These are phyloP conservation scores for Thamnidium elegans DNA, from an alignment of 192 early-diverging fungal genomes.

Conservation along the genomic window DNA sequence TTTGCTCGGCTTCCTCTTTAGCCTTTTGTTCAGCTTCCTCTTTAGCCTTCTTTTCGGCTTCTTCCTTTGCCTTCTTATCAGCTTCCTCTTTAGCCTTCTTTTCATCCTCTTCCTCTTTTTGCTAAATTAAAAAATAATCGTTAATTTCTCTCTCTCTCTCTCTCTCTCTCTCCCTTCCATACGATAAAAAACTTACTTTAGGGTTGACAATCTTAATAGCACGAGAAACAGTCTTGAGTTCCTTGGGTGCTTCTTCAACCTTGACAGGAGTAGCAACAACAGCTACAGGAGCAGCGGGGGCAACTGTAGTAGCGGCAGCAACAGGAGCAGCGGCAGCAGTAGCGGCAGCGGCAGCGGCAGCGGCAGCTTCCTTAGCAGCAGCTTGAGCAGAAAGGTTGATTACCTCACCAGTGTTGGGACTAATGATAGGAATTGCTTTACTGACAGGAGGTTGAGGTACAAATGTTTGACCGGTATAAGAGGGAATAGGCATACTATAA, in stretches of 20 bases:
- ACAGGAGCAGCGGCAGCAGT: constrained; percentile 5
- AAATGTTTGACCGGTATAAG: constrained; percentile 30
- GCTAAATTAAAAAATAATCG: not conserved
- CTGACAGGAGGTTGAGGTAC: constrained; percentile 37
- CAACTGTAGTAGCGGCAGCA: constrained; percentile 7
- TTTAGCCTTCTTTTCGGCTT: constrained; percentile 16
- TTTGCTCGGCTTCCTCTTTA: constrained; percentile 23
- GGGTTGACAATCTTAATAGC: constrained; percentile 50
- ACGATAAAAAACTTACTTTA: constrained; percentile 43
- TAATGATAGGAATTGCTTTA: constrained; percentile 70
- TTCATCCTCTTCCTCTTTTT: constrained; percentile 41
- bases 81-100: constrained; percentile 23
- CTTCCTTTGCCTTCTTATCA: constrained; percentile 30
- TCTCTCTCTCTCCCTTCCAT: too few species aligned
- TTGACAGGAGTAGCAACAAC: constrained; percentile 20
- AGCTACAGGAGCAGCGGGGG: not conserved
- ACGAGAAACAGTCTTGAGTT: constrained; percentile 17
- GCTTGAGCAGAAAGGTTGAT: constrained; percentile 44
- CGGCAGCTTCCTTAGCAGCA: constrained; percentile 10
- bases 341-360: constrained; percentile 21
- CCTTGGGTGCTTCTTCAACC: constrained; percentile 18
- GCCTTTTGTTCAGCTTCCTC: constrained; percentile 16
- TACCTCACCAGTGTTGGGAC: constrained; percentile 69
- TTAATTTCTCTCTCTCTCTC: too few species aligned
- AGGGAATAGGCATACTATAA: not conserved